Base-by-base conservation (phyloP, 139 green algal species). In the Chlorella sorokiniana region DNA sequence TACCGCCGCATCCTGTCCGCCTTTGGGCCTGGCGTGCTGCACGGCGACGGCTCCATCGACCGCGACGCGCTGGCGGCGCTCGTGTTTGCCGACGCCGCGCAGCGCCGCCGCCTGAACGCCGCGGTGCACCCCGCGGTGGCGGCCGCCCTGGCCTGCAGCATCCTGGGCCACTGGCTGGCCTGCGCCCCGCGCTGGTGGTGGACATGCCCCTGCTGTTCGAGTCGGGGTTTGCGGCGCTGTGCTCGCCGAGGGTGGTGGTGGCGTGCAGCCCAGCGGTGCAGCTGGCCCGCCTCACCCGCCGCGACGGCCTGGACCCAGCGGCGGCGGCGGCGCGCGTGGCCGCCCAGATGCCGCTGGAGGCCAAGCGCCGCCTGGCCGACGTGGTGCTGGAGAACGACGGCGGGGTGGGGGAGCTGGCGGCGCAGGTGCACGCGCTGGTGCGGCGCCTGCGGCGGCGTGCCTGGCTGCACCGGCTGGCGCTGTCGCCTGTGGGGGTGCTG, bases 181-280 rank as follows among this genome's bases (percentile, higher is more conserved):
- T 90, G 79, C 76, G 75, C 3, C 73, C 54, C 23, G 29, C 90
- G 0, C 85, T 93, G 86, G 86, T 95, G 0, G 73, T 97, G 2
- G 94, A 97, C 81, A 95, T 96, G 92, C 94, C 94, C 0, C 86
- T 97, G 52, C 89, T 97, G 14, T 96, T 97, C 78, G 94, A 97
- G 79, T 94, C 89, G 10, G 88, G 89, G 0, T 81, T 81, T 18
- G 62, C 89, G 41, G 72, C 67, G 37, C 31, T 91, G 22, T 80
- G 83, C 0, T 76, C 81, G 27, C 87, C 82, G 0, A 67, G 65
- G 20, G 83, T 96, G 18, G 67, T 95, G 18, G 92, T 97, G 4
- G 76, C 83, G 1, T 92, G 87, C 71, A 82, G 54, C 20, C 63
- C 78, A 29, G 37, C 83, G 5, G 42, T 76, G 40, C 86, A 96